These are phyloP conservation scores for Plasmodium falciparum DNA, from an alignment of 169 alveolate genomes.

Conservation along the genomic window DNA sequence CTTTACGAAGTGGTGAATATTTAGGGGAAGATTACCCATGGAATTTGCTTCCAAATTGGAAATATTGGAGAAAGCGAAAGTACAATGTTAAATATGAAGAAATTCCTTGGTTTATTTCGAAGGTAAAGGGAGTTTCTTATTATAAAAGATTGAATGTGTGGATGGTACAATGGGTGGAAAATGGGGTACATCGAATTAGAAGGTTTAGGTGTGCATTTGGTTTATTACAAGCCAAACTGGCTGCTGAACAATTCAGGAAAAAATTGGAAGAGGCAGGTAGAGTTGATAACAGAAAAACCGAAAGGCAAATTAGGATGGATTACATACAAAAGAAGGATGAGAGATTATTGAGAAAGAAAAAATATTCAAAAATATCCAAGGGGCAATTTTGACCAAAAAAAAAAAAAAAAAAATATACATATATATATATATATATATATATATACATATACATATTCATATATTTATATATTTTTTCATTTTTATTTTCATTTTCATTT, in stretches of 20 bases:
- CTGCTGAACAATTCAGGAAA: slow-evolving; percentile 87
- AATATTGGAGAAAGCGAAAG: slow-evolving; percentile 85
- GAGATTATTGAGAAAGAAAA: slow-evolving; percentile 76
- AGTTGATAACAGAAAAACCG: slow-evolving; percentile 82
- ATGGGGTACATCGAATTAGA: slow-evolving; percentile 87
- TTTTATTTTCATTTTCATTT: too few relatives aligned
- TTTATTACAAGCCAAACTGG: slow-evolving; percentile 83
- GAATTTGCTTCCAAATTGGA: slow-evolving; percentile 80
- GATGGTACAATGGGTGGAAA: slow-evolving; percentile 90
- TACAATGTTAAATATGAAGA: slow-evolving; percentile 82
- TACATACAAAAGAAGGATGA: slow-evolving; percentile 77
- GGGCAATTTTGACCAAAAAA: slow-evolving; percentile 50
- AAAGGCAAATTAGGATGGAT: slow-evolving; percentile 83
- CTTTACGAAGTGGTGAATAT: slow-evolving; percentile 86
- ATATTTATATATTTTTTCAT: too few relatives aligned
- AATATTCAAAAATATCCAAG: slow-evolving; percentile 66
- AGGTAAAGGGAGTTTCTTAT: slow-evolving; percentile 81
- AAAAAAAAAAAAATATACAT: not conserved
- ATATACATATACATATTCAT: not conserved
- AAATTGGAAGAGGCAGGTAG: slow-evolving; percentile 84
- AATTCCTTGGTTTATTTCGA: slow-evolving; percentile 82
- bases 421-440: not conserved
- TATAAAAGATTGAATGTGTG: slow-evolving; percentile 87
- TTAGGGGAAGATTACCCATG: slow-evolving; percentile 88
- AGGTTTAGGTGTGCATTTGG: slow-evolving; percentile 91